Evolutionary conservation across 2,329 filamentous ascomycete genomes (phyloP).

Genomic region (Cryphonectria radicalis): DNA sequence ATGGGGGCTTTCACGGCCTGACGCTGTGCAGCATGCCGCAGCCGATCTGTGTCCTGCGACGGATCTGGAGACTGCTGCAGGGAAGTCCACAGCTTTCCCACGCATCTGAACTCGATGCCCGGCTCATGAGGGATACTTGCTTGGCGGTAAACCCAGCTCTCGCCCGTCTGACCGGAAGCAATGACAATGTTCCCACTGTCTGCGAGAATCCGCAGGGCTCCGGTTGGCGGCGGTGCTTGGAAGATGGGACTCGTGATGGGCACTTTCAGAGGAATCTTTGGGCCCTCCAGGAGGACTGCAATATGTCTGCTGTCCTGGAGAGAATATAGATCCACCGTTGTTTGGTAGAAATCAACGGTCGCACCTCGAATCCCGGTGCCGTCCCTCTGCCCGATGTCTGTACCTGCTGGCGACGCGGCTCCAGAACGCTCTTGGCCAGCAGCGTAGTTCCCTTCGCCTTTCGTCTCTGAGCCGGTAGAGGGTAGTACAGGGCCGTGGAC

Average conservation of each 20-base stretch:
- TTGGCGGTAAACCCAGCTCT: slow-evolving; percentile 78
- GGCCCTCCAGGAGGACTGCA: slow-evolving; percentile 73
- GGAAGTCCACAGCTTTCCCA: slow-evolving; percentile 91
- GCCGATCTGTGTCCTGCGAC: slow-evolving; percentile 51
- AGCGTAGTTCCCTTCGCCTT: slow-evolving; percentile 40
- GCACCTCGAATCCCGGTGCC: slow-evolving; percentile 37
- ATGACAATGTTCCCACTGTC: slow-evolving; percentile 74
- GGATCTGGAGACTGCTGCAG: slow-evolving; percentile 66
- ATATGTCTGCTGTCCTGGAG: slow-evolving; percentile 74
- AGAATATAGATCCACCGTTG: slow-evolving; percentile 87
- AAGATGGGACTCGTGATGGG: slow-evolving; percentile 67
- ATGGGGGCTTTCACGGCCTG: slow-evolving; percentile 64
- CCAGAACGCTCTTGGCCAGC: slow-evolving; percentile 41
- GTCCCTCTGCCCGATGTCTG: slow-evolving; percentile 37
- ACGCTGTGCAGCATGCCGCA: slow-evolving; percentile 44
- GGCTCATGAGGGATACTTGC: slow-evolving; percentile 47
- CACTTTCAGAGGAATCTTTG: slow-evolving; percentile 63
- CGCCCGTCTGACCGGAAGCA: slow-evolving; percentile 81
- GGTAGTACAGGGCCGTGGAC: slow-evolving; percentile 76
- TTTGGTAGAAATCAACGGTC: slow-evolving; percentile 72
- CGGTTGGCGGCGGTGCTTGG: slow-evolving; percentile 69
- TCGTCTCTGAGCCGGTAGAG: slow-evolving; percentile 40
- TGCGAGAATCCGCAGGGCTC: slow-evolving; percentile 74
- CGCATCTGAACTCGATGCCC: slow-evolving; percentile 61
- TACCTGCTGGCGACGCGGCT: slow-evolving; percentile 47